Evolutionary conservation across 2,329 filamentous ascomycete species (phyloP), one percentile per base, ranked within the genome.

Genomic region (Drechmeria coniospora): DNA sequence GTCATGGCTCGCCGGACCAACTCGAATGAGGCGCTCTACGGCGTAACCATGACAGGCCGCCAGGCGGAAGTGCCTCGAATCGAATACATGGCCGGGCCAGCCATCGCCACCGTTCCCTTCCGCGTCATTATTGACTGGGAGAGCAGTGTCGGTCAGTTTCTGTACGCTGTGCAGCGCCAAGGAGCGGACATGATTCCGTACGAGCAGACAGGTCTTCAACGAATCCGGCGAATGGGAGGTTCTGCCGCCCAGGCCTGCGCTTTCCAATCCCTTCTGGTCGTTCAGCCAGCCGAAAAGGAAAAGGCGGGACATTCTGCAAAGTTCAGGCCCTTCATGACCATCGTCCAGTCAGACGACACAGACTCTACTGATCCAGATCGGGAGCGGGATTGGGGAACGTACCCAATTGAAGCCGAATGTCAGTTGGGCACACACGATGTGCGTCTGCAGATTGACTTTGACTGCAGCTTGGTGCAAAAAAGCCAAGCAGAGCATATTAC

Each of bases 1-100:
- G 42, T 58, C 4, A 43, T 54, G 2, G 47, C 48, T 0, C 35
- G 50, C 2, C 56, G 58, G 26, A 45, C 54, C 35, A 44, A 21
- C 31, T 49, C 35, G 4, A 12, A 26, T 8, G 56, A 61, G 23
- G 34, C 43, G 2, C n/a, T 45, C 5, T 50, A 47, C 21, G 49
- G 46, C 1, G 30, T 33, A 1, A 40, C 43, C 3, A 31, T 47
- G 1, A 37, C 35, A 1, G 49, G 49, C 3, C 40, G 47, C 3
- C 36, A 46, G 12, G 41, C 39, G 2, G 30, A 37, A 2, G 30
- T 51, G 2, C 21, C 30, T 1, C 42, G 42, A 9, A 37, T 51
- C 3, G 41, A 46, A 21, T 26, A 32, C 12, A 38, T 49, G 7
- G 34, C 38, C 2, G 49, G 42, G 0, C 47, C 47, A 4, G 39